Conservation (phyloP, 768 basidiomycete genomes). For the Hypholoma sublateritium region DNA sequence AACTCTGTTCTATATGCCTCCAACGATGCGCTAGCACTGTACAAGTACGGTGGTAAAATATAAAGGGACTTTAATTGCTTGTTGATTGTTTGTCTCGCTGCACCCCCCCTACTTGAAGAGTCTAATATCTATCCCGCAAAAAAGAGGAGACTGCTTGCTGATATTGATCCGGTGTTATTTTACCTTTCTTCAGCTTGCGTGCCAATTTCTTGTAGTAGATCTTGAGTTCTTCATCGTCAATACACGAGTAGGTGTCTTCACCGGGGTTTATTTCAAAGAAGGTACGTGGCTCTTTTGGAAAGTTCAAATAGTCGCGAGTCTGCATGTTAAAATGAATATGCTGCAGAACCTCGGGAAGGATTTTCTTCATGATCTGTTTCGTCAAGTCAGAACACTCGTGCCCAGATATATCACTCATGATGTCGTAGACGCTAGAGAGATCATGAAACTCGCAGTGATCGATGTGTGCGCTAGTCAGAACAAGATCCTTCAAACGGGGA, state of each 20-base stretch:
- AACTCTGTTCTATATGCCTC: no score
- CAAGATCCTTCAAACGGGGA: constrained; percentile 13
- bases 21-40: no score
- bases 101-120: no score
- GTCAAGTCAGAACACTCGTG: constrained; percentile 17
- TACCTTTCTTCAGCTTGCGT: constrained; percentile 22
- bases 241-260: constrained; percentile 11
- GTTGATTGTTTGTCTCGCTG: no score
- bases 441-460: no score
- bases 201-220: constrained; percentile 28
- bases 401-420: constrained; percentile 32
- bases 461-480: no score
- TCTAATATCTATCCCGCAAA: no score
- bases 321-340: not conserved
- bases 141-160: no score
- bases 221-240: constrained; percentile 9
- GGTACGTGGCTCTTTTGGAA: constrained; percentile 20
- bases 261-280: constrained; percentile 26
- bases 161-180: constrained; percentile 20
- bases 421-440: constrained; percentile 18
- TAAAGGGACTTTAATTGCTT: no score
- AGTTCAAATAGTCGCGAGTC: constrained; percentile 17
- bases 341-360: constrained; percentile 1
- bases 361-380: constrained; percentile 18
- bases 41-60: no score